Conservation (phyloP, 805 yeast genomes). For the Candida glaebosa region DNA sequence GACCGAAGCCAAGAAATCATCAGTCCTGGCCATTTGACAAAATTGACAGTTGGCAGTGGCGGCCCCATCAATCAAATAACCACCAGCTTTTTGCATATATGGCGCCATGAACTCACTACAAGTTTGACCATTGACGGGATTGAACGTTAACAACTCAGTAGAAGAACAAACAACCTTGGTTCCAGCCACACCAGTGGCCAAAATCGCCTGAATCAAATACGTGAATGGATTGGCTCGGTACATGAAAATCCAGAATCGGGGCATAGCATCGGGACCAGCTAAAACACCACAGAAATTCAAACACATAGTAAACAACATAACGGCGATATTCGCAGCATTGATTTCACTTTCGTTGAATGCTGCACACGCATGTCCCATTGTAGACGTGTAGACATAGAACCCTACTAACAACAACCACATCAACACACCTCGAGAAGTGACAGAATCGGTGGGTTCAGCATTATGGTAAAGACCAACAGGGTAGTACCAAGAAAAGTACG, state of each 20-base stretch:
- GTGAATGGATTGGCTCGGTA: constrained; percentile 71
- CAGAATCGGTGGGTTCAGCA: constrained; percentile 49
- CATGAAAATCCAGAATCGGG: constrained; percentile 63
- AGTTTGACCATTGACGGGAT: constrained; percentile 20
- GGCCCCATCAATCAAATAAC: constrained; percentile 40
- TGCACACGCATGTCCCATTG: constrained; percentile 29
- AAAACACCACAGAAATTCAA: constrained; percentile 37
- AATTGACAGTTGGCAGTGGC: constrained; percentile 55
- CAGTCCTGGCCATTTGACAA: constrained; percentile 58
- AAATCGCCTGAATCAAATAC: constrained; percentile 57
- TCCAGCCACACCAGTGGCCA: constrained; percentile 25
- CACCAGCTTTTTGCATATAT: constrained; percentile 41
- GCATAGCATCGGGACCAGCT: constrained; percentile 27
- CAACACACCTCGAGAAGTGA: constrained; percentile 32
- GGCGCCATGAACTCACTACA: constrained; percentile 19
- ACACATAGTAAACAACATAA: constrained; percentile 28
- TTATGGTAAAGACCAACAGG: constrained; percentile 50
- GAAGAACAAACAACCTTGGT: constrained; percentile 34
- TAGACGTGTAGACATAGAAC: constrained; percentile 23
- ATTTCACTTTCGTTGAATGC: constrained; percentile 30
- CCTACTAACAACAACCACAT: constrained; percentile 29
- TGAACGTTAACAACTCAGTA: constrained; percentile 18
- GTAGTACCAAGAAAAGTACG: constrained; percentile 54
- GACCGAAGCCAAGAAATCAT: constrained; percentile 51
- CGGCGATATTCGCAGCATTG: constrained; percentile 32